These are phyloP conservation scores for Collybia nuda DNA, from an alignment of 768 basidiomycete species.

Conservation along the genomic window DNA sequence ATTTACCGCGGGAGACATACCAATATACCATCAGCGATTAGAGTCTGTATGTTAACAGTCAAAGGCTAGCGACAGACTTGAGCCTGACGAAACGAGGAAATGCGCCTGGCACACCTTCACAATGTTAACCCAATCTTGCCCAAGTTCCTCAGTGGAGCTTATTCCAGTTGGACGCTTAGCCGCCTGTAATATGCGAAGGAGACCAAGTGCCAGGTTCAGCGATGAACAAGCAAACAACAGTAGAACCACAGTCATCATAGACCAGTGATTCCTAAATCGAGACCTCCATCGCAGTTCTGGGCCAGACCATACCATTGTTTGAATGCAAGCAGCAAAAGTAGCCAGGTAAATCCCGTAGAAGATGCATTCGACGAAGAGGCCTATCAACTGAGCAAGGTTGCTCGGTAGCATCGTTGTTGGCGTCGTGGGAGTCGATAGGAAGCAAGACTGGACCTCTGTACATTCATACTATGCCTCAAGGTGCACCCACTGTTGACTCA, in stretches of 20 bases:
- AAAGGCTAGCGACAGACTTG: background rate
- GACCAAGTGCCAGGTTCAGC: background rate
- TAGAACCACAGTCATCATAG: too few relatives aligned
- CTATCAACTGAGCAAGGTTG: constrained; percentile 12
- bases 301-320: too few relatives aligned
- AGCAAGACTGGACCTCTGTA: too few relatives aligned
- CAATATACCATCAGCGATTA: background rate
- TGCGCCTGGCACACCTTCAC: background rate
- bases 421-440: too few relatives aligned
- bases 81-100: background rate
- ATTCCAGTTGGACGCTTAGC: background rate
- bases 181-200: background rate
- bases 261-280: too few relatives aligned
- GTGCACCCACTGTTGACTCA: too few relatives aligned
- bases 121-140: background rate
- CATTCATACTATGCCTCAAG: too few relatives aligned
- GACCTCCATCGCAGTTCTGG: too few relatives aligned
- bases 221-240: background rate
- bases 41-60: background rate
- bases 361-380: background rate
- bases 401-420: too few relatives aligned
- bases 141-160: too few relatives aligned
- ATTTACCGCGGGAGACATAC: background rate
- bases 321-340: background rate
- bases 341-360: constrained; percentile 1